These are phyloP conservation scores for Ganoderma leucocontextum DNA, from an alignment of 1,284 basidiomycete genomes.

Conservation along the genomic window DNA sequence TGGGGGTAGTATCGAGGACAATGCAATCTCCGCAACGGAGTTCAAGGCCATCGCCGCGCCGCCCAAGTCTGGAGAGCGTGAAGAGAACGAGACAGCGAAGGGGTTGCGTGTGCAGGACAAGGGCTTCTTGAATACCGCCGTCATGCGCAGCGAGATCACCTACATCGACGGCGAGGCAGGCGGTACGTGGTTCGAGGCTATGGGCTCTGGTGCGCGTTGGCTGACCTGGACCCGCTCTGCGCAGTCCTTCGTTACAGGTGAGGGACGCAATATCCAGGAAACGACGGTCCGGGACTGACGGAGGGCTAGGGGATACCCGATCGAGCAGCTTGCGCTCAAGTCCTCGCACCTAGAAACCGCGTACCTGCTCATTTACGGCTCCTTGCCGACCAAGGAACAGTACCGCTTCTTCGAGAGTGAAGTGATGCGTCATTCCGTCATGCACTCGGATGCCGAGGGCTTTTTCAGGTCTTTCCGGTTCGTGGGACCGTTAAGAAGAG, in stretches of 20 bases:
- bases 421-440: constrained; percentile 79
- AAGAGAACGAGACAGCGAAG: constrained; percentile 85
- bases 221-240: constrained; percentile 1
- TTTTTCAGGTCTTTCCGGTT: constrained; percentile 85
- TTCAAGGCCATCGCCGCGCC: constrained; percentile 81
- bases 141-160: constrained; percentile 82
- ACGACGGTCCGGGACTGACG: neutral
- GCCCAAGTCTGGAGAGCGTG: constrained; percentile 63
- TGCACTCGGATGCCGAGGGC: constrained; percentile 81
- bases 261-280: neutral
- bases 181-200: constrained; percentile 47
- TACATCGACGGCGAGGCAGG: constrained; percentile 90
- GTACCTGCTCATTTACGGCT: constrained; percentile 89
- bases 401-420: constrained; percentile 73
- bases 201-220: neutral
- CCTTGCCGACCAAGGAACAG: constrained; percentile 75
- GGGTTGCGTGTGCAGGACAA: constrained; percentile 82
- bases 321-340: constrained; percentile 84
- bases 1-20: constrained; percentile 71
- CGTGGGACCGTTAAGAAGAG: neutral
- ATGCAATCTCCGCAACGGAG: constrained; percentile 79
- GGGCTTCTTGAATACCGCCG: constrained; percentile 89
- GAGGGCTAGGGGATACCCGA: constrained; percentile 81
- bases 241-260: constrained; percentile 79
- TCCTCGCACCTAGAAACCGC: constrained; percentile 84